Base-by-base conservation (phyloP, 2,329 filamentous ascomycete species). In the Fusarium nurragi region DNA sequence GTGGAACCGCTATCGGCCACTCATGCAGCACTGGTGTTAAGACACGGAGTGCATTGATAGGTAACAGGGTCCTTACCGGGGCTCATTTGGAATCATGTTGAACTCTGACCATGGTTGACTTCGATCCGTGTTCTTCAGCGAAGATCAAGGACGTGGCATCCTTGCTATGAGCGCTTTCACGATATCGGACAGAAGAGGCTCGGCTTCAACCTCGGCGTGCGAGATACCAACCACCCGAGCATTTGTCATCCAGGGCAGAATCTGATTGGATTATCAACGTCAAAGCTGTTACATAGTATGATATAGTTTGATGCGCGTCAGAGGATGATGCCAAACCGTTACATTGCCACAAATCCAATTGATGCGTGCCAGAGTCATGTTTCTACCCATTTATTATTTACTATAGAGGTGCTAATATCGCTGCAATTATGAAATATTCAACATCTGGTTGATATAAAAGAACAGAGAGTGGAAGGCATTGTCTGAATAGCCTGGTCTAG, bases 231-330 rank as follows among this genome's bases (percentile, higher is more conserved):
- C 34, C 51, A 25, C 47, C 26, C 18, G 23, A 56, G 30, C 21
- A 69, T 71, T 70, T 70, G 65, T 68, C 67, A 71, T 45, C 26
- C n/a, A 39, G 19, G 38, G 28, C 55, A 50, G 54, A 50, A 71
- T 70, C 67, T 64, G 67, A 67, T 71, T 57, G 67, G 65, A 70
- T 65, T 65, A 51, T 57, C 53, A 44, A 40, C 21, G 21, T 23
- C 21, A 41, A 21, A 50, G 39, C 23, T 50, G 40, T 51, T 25
- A n/a, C n/a, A n/a, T n/a, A n/a, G n/a, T 30, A 32, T 49, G 62
- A 52, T 47, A 36, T 36, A 37, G 30, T 19, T 48, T 40, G 32
- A 51, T 54, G 41, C 51, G 54, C 32, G 12, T 26, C n/a, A 10
- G n/a, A 36, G 11, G 18, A 22, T 52, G 43, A 52, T 46, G 43